Base-by-base conservation (phyloP, 1,284 basidiomycete species). In the Omphalotus olearius region DNA sequence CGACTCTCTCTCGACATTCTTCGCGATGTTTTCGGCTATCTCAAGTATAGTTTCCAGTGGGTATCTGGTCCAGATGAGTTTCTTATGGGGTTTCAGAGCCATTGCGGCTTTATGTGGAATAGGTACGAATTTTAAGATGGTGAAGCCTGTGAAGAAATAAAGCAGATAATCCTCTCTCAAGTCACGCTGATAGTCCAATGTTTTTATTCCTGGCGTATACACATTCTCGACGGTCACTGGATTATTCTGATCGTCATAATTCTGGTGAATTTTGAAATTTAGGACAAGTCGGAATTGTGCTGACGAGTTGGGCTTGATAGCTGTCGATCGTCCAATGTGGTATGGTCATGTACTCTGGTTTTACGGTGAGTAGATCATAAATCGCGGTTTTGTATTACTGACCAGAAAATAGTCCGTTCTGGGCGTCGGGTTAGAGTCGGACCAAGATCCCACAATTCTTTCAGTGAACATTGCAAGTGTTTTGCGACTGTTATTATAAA, bases 131-230 rank as follows among this genome's bases (percentile, higher is more conserved):
- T 13, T 17, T 18, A 4, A 33, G 6, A 20, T 10, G 35, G 10
- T 41, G 3, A 5, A 35, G 4, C 4, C 7, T 10, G 3, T 28
- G 3, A 9, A 3, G 28, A 30, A 6, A n/a, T 18, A 6, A 28
- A 16, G 18, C 17, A 25, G 10, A 13, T 39, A 9, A n/a, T 9
- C 1, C 33, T n/a, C 38, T 23, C 18, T 17, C 1, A 18, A 55
- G 54, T 38, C 14, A 28, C 30, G 18, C 39, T 37, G 25, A 51
- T 54, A 25, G 55, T 56, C 4, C 55, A 54, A 26, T 13, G 11
- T 4, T 57, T 57, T 28, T 57, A 57, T 23, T 42, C 44, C 16
- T 55, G 54, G 47, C 42, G 56, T 14, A 52, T 57, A 16, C 36
- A 25, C 16, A 36, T 55, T 23, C 38, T 57, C 25, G 41, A 45